These are phyloP conservation scores for Elsinoe australis DNA, from an alignment of 2,329 filamentous ascomycete genomes.

Conservation along the genomic window DNA sequence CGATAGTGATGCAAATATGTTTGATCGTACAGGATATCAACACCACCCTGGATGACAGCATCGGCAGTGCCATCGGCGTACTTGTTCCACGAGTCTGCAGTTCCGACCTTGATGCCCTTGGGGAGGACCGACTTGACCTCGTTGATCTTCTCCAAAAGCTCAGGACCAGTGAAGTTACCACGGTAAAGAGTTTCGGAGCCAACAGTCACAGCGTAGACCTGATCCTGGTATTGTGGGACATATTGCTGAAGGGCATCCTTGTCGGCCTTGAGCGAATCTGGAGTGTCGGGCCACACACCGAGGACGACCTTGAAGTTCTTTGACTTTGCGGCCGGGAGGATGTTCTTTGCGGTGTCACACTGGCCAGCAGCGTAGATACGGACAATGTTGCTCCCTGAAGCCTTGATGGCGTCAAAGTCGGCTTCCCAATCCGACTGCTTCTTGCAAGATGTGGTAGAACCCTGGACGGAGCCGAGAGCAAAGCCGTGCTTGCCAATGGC, in stretches of 20 bases:
- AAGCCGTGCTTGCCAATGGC: slow-evolving; percentile 52
- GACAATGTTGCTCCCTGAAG: slow-evolving; percentile 48
- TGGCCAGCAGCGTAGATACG: slow-evolving; percentile 61
- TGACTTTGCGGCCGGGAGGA: slow-evolving; percentile 57
- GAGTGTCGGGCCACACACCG: slow-evolving; percentile 61
- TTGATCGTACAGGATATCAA: slow-evolving; percentile 53
- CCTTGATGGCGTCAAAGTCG: slow-evolving; percentile 56
- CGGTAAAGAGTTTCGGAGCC: slow-evolving; percentile 66
- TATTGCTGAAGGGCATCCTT: slow-evolving; percentile 49
- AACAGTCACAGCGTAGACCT: slow-evolving; percentile 61
- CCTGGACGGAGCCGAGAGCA: slow-evolving; percentile 49
- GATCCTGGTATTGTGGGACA: slow-evolving; percentile 45
- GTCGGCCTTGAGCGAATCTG: slow-evolving; percentile 55
- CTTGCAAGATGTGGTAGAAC: slow-evolving; percentile 46
- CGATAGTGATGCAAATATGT: no score
- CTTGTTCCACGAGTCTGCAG: slow-evolving; percentile 68
- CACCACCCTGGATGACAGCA: slow-evolving; percentile 51
- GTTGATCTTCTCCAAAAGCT: slow-evolving; percentile 55
- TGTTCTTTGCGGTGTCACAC: slow-evolving; percentile 55
- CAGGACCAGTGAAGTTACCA: slow-evolving; percentile 54
- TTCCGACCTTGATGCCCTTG: slow-evolving; percentile 51
- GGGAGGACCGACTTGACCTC: slow-evolving; percentile 51
- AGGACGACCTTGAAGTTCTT: slow-evolving; percentile 62
- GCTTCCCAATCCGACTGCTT: slow-evolving; percentile 52
- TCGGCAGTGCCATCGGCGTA: slow-evolving; percentile 61